Conservation (phyloP, 345 rosid genomes). For the Salix caprea region DNA sequence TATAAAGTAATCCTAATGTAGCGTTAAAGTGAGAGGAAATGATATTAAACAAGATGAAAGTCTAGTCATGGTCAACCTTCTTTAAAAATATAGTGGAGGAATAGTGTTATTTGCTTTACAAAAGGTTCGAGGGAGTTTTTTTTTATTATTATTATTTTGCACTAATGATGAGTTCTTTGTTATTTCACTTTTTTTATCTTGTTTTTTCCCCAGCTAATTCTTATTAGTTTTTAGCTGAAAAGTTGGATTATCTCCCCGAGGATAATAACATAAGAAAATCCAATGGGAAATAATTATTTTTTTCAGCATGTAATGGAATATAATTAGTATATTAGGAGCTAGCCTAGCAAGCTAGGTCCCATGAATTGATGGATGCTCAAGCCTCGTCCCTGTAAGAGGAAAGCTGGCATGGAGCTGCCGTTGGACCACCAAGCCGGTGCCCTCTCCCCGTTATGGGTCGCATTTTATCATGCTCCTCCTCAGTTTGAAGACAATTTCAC, state of each 20-base stretch:
- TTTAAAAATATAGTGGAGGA: background rate
- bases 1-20: too few species aligned
- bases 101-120: background rate
- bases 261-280: too few species aligned
- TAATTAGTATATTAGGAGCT: background rate
- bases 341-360: background rate
- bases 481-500: too few species aligned
- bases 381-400: background rate
- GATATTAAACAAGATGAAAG: too few species aligned
- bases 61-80: conserved; percentile 5
- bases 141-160: too few species aligned
- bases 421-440: background rate
- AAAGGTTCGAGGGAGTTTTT: background rate
- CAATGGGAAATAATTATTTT: background rate
- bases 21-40: too few species aligned
- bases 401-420: conserved; percentile 12
- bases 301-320: background rate
- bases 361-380: background rate
- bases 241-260: background rate
- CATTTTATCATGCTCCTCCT: too few species aligned
- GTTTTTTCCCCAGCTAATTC: too few species aligned
- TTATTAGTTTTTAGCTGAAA: background rate
- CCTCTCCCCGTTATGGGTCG: background rate
- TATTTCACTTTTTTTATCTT: too few species aligned
- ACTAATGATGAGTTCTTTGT: too few species aligned